These are phyloP conservation scores for Penicillium sclerotigenum DNA, from an alignment of 2,329 filamentous ascomycete species.

Conservation along the genomic window DNA sequence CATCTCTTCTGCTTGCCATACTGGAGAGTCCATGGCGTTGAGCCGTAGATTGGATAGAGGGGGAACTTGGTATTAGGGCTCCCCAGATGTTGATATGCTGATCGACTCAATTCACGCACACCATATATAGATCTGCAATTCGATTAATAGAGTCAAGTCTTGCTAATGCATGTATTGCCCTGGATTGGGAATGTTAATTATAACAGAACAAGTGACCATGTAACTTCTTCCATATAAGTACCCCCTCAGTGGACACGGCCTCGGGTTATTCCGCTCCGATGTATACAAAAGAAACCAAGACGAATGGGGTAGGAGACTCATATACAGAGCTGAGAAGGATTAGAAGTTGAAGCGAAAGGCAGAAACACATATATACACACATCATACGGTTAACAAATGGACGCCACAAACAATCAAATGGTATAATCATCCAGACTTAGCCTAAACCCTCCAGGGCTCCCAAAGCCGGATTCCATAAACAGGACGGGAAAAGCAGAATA, in stretches of 20 bases:
- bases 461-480: conserved; percentile 5
- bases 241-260: neutral
- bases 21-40: conserved; percentile 42
- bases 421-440: conserved; percentile 11
- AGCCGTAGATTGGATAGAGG: neutral
- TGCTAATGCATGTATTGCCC: neutral
- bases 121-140: neutral
- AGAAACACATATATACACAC: conserved; percentile 4
- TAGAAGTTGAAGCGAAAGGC: neutral
- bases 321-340: neutral
- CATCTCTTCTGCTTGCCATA: conserved; percentile 49
- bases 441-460: conserved; percentile 5
- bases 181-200: neutral
- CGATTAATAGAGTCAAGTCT: neutral
- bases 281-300: neutral
- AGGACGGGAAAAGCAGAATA: conserved; percentile 4
- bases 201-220: neutral
- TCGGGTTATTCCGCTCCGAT: conserved; percentile 1
- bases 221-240: neutral
- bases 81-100: neutral
- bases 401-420: conserved; percentile 12
- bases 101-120: neutral
- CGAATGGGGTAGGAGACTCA: neutral
- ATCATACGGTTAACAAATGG: conserved; percentile 4
- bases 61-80: neutral